Percentiles rank a stretch among this genome's conserved stretches.
These are phyloP conservation scores for Coniochaeta hoffmannii DNA, from an alignment of 2,329 filamentous ascomycete genomes.

Conservation along the genomic window DNA sequence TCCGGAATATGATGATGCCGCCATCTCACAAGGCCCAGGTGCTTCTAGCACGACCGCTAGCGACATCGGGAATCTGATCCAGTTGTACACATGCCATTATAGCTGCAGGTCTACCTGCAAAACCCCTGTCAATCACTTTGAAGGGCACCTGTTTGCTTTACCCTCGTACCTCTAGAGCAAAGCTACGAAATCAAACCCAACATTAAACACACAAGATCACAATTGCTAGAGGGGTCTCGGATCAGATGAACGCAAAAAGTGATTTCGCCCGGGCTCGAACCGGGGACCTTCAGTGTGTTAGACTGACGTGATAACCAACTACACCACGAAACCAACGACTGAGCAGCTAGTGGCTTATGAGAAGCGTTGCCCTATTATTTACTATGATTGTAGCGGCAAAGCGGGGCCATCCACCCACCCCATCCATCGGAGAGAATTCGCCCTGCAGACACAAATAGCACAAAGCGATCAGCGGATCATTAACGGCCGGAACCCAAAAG, in stretches of 20 bases:
- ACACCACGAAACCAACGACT: neutral
- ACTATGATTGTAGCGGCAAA: no score
- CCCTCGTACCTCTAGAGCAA: no score
- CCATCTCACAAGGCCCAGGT: neutral
- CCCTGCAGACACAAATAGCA: neutral
- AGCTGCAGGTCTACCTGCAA: no score
- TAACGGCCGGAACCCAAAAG: no score
- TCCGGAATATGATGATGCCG: neutral
- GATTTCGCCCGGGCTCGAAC: slow-evolving; percentile 2
- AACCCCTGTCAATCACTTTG: no score
- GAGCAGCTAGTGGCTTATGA: no score
- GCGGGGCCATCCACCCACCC: neutral
- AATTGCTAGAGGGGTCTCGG: no score
- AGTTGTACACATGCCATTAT: neutral
- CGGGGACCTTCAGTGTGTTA: slow-evolving; percentile 2
- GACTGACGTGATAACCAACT: slow-evolving; percentile 1
- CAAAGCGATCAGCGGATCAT: no score
- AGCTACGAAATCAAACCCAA: no score
- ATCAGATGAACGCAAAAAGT: neutral
- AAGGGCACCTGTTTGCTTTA: no score
- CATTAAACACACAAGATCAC: no score
- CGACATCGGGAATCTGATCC: neutral
- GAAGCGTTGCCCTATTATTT: neutral
- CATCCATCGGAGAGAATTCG: neutral
- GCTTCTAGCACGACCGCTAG: neutral